These are phyloP conservation scores for Colletotrichum somersetense DNA, from an alignment of 2,329 filamentous ascomycete genomes.

Conservation along the genomic window DNA sequence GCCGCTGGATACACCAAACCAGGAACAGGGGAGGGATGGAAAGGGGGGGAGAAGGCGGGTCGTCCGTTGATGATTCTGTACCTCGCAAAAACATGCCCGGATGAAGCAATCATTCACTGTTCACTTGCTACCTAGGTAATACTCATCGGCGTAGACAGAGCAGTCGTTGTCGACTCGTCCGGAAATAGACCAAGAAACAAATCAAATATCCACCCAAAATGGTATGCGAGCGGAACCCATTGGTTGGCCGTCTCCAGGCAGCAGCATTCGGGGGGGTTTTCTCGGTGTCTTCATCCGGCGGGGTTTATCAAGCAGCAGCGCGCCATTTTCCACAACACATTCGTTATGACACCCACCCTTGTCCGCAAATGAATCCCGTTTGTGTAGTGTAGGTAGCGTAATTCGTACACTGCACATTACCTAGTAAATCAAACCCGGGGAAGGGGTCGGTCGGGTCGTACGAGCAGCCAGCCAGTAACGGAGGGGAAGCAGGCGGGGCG, in stretches of 20 bases:
- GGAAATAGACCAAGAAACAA: neutral
- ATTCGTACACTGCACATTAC: neutral
- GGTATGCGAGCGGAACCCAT: neutral
- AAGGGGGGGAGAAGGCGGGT: neutral
- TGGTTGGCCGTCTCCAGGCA: slow-evolving; percentile 1
- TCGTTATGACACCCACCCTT: neutral
- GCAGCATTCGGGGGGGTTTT: neutral
- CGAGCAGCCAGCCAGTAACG: neutral
- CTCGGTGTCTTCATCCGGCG: neutral
- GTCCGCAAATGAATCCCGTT: neutral
- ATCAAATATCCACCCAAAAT: neutral
- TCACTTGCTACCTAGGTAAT: neutral
- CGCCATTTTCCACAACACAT: neutral
- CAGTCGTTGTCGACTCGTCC: neutral
- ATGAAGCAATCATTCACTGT: neutral
- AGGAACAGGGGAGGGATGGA: neutral
- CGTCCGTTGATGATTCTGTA: too few relatives aligned
- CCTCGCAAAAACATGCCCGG: slow-evolving; percentile 3
- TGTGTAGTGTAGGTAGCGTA: neutral
- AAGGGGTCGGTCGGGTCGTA: neutral
- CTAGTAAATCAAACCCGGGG: neutral
- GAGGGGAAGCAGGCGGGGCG: neutral
- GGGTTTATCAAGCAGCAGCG: neutral
- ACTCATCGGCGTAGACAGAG: neutral
- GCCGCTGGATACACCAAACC: neutral